Evolutionary conservation across 208 protist genomes (phyloP), one percentile per base, ranked within the genome.

Genomic region (Acanthamoeba castellanii): DNA sequence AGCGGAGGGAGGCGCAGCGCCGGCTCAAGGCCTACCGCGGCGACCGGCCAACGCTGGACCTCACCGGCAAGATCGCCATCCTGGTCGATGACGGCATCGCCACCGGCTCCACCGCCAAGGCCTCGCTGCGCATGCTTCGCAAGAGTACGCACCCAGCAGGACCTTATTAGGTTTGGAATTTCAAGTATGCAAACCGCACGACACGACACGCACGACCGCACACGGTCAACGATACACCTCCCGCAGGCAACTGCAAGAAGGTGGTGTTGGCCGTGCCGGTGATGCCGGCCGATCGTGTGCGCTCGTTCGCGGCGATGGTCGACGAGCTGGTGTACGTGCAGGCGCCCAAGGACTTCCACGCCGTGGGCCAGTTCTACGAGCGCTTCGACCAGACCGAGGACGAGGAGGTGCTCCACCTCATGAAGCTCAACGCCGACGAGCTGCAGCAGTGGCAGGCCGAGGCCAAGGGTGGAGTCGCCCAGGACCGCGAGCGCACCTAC

Each of bases 1-100:
- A 96, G 81, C 47, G 47, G 32, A 22, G 18, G 0, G 95, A 96
- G 87, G 92, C 93, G 22, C 50, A 93, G 78, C 30, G 95, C 45
- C 57, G 95, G 72, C 25, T 66, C 34, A 30, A 52, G 61, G 70
- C 70, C 8, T 96, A 96, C 76, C 81, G 94, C 27, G 45, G 85
- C 14, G 32, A 93, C 47, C 57, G 85, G 87, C 85, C 94, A 27
- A 61, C 81, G 20, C 30, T 87, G 16, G 74, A 88, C 34, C 92
- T 95, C 37, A 27, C 61, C 45, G 34, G 89, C 30, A 96, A 96
- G 64, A 94, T 45, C 7, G 72, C 92, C 61, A 85, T 96, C n/a
- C 70, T 96, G 13, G 93, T 96, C 14, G 95, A 96, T 81, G 95
- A 96, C 89, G 95, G 95, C 61, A 81, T 96, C n/a, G 95, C 95